Percentiles rank a stretch among this genome's conserved stretches.
These are phyloP conservation scores for Sporothrix luriei DNA, from an alignment of 2,329 filamentous ascomycete genomes.

Conservation along the genomic window DNA sequence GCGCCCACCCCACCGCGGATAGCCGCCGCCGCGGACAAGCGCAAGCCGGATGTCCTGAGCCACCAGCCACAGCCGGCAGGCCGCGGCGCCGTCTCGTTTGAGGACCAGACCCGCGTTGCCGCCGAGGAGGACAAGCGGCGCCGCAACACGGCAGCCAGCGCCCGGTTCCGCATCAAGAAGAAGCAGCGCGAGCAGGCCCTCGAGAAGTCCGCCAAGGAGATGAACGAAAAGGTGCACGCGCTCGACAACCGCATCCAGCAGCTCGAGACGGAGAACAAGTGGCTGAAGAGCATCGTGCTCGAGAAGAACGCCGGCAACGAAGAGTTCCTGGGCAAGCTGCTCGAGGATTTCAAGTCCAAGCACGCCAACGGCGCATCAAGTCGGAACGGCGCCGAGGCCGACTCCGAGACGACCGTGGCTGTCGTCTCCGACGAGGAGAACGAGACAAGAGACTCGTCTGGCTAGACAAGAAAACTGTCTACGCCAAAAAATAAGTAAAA, in stretches of 20 bases:
- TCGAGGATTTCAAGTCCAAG: constrained; percentile 52
- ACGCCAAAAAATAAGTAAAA: constrained; percentile 24
- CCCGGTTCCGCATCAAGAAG: constrained; percentile 92
- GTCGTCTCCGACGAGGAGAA: constrained; percentile 37
- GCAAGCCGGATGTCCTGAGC: constrained; percentile 48
- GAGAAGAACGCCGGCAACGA: constrained; percentile 74
- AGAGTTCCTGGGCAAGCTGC: constrained; percentile 52
- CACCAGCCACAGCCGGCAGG: constrained; percentile 33
- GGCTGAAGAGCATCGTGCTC: constrained; percentile 77
- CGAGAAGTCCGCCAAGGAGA: constrained; percentile 79
- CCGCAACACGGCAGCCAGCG: constrained; percentile 84
- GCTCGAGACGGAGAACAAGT: constrained; percentile 81
- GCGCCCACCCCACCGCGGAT: constrained; percentile 39
- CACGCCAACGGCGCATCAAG: constrained; percentile 28
- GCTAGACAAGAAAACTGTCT: constrained; percentile 20
- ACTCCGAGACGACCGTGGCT: constrained; percentile 37
- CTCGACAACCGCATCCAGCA: constrained; percentile 74
- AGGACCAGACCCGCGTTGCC: constrained; percentile 70
- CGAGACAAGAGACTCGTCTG: constrained; percentile 38
- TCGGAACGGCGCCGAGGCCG: constrained; percentile 40
- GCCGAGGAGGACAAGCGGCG: constrained; percentile 90
- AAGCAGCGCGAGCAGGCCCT: constrained; percentile 90
- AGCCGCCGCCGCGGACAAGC: constrained; percentile 46
- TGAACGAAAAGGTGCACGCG: constrained; percentile 73
- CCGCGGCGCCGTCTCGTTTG: constrained; percentile 56